A percentile compares a stretch with the other conserved stretches of the same genome.
These are phyloP conservation scores for Silene conica DNA, from an alignment of 148 eudicot genomes.

Conservation along the genomic window DNA sequence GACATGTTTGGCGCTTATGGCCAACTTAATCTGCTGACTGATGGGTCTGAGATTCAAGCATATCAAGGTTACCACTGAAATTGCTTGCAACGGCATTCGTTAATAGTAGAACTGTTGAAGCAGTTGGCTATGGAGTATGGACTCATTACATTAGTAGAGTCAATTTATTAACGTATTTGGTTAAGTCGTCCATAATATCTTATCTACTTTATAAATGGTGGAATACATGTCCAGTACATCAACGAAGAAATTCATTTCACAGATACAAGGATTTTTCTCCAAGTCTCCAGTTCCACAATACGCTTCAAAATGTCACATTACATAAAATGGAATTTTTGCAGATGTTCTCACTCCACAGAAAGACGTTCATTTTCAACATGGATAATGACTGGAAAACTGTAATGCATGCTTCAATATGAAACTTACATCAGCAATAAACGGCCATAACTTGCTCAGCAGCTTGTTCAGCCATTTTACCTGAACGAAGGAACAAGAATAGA, in stretches of 20 bases:
- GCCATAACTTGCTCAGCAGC: constrained; percentile 84
- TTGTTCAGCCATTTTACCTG: constrained; percentile 97
- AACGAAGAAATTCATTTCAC: background rate
- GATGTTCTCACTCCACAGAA: background rate
- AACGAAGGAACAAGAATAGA: constrained; percentile 19
- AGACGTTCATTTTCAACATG: background rate
- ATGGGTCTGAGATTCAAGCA: background rate
- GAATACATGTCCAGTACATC: background rate
- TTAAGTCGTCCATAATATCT: background rate
- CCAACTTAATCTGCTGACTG: background rate
- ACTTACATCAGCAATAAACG: constrained; percentile 92
- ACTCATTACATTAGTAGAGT: background rate
- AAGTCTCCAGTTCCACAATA: background rate
- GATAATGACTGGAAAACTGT: background rate
- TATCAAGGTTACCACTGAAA: no score
- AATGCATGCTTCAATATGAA: constrained; percentile 9
- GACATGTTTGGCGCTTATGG: background rate
- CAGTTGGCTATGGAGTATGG: background rate
- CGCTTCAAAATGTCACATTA: background rate
- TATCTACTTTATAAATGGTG: background rate
- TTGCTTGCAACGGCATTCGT: background rate
- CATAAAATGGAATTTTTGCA: background rate
- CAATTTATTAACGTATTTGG: background rate
- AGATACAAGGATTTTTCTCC: background rate
- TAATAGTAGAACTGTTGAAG: background rate